These are phyloP conservation scores for Myrmaecium sp. DNA, from an alignment of 2,329 filamentous ascomycete genomes.

Conservation along the genomic window DNA sequence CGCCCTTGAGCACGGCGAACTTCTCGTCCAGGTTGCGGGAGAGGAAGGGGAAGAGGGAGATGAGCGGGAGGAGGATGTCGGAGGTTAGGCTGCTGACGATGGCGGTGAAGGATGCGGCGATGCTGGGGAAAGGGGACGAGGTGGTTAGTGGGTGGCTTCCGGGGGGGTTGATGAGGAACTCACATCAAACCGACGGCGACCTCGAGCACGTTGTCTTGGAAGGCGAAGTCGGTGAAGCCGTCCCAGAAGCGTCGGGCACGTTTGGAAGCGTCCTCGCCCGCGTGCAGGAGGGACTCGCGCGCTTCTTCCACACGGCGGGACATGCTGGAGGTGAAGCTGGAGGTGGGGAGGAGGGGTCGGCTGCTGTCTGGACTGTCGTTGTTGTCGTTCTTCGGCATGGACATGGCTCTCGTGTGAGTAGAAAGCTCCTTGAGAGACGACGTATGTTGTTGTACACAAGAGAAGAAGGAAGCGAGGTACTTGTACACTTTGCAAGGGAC, in stretches of 20 bases:
- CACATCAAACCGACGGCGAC: conserved; percentile 62
- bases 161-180: conserved; percentile 9
- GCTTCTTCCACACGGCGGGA: conserved; percentile 15
- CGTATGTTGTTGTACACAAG: no score
- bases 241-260: conserved; percentile 36
- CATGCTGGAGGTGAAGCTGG: conserved; percentile 7
- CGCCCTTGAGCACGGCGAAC: conserved; percentile 47
- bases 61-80: conserved; percentile 51
- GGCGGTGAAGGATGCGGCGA: conserved; percentile 9
- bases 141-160: conserved; percentile 1
- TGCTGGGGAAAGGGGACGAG: no score
- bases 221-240: conserved; percentile 55
- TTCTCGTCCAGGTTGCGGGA: conserved; percentile 58
- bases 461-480: no score
- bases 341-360: no score
- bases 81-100: conserved; percentile 45
- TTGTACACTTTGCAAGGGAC: no score
- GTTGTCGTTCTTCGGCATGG: no score
- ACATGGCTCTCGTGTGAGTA: no score
- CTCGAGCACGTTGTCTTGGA: conserved; percentile 59
- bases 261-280: conserved; percentile 26
- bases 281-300: conserved; percentile 28
- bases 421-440: no score
- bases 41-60: conserved; percentile 52
- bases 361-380: no score